Evolutionary conservation across 768 basidiomycete species (phyloP).

Genomic region (Amanita muscaria): DNA sequence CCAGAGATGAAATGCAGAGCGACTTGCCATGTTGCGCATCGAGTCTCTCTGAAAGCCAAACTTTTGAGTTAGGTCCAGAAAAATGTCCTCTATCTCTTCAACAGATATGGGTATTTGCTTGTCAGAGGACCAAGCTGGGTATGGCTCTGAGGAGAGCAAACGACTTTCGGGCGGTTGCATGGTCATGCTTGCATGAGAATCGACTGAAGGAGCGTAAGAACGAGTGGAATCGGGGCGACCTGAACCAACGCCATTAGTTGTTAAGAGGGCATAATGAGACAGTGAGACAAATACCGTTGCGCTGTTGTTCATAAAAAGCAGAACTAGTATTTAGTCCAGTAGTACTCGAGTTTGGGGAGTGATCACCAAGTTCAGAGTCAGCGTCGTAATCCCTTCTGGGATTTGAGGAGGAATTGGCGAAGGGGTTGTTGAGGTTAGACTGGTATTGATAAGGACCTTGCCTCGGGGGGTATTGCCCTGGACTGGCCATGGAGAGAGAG

Average conservation of each 20-base stretch:
- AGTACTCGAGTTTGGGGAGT: slow-evolving; percentile 43
- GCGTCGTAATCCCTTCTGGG: slow-evolving; percentile 32
- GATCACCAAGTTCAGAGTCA: slow-evolving; percentile 45
- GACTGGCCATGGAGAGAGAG: slow-evolving; percentile 1
- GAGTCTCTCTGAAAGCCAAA: slow-evolving; percentile 97
- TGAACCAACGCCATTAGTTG: slow-evolving; percentile 10
- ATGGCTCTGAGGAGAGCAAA: slow-evolving; percentile 52
- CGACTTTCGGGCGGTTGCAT: slow-evolving; percentile 54
- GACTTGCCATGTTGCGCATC: slow-evolving; percentile 85
- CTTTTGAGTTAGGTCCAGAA: slow-evolving; percentile 96
- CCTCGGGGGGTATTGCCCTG: not conserved
- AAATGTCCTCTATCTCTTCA: slow-evolving; percentile 98
- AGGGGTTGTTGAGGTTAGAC: slow-evolving; percentile 21
- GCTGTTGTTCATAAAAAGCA: slow-evolving; percentile 29
- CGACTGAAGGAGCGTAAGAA: slow-evolving; percentile 49
- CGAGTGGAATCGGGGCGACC: slow-evolving; percentile 27
- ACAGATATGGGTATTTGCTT: slow-evolving; percentile 93
- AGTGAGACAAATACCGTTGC: slow-evolving; percentile 15
- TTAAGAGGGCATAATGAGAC: slow-evolving; percentile 5
- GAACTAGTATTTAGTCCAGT: slow-evolving; percentile 44
- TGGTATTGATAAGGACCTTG: slow-evolving; percentile 6
- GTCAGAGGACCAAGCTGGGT: slow-evolving; percentile 92
- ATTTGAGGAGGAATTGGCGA: slow-evolving; percentile 20
- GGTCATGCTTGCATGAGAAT: slow-evolving; percentile 51
- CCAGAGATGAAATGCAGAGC: slow-evolving; percentile 11